Conservation (phyloP, 441 rosid genomes). For the Arabidopsis hybrid region DNA sequence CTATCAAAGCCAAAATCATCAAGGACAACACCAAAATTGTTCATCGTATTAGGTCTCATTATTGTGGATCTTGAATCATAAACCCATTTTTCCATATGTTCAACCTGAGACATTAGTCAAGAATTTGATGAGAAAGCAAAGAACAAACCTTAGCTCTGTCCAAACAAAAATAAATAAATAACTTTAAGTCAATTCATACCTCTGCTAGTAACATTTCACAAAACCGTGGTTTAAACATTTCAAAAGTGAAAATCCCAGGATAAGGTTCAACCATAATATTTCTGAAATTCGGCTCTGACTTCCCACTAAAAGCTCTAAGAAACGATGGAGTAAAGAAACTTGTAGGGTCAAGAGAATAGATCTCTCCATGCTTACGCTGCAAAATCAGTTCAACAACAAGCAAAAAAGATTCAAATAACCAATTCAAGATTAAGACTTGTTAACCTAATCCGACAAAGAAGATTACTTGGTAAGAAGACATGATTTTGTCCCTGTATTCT, state of each 20-base stretch:
- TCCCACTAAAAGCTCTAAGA: slow-evolving; percentile 55
- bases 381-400: slow-evolving; percentile 33
- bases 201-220: slow-evolving; percentile 65
- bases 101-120: slow-evolving; percentile 60
- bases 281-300: slow-evolving; percentile 58
- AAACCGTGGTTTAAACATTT: slow-evolving; percentile 62
- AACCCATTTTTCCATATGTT: slow-evolving; percentile 72
- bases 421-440: slow-evolving; percentile 1
- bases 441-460: background rate
- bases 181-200: slow-evolving; percentile 44
- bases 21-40: slow-evolving; percentile 71
- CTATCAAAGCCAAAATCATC: slow-evolving; percentile 74
- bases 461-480: slow-evolving; percentile 57
- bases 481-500: slow-evolving; percentile 59
- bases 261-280: slow-evolving; percentile 55
- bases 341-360: slow-evolving; percentile 55
- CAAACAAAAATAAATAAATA: slow-evolving; percentile 20
- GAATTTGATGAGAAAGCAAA: slow-evolving; percentile 52
- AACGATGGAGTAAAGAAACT: slow-evolving; percentile 66
- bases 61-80: slow-evolving; percentile 59
- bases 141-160: slow-evolving; percentile 39
- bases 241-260: slow-evolving; percentile 65
- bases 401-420: slow-evolving; percentile 11
- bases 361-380: slow-evolving; percentile 67
- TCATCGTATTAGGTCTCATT: slow-evolving; percentile 81